Conservation (phyloP, 352 stramenopile genomes). For the Pythium plurisporium region DNA sequence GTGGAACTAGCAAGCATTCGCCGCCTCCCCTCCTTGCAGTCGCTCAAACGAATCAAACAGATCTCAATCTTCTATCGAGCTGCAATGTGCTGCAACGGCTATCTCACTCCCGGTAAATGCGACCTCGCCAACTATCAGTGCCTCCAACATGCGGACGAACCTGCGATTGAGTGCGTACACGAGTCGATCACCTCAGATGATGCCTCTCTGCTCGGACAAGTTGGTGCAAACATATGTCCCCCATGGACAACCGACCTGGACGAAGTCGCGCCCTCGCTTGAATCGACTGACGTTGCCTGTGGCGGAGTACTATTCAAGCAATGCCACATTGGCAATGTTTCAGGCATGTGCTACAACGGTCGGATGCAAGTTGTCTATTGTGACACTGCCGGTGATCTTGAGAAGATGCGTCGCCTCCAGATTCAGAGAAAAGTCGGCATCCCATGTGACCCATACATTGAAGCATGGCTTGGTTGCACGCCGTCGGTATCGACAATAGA, state of each 20-base stretch:
- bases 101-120: conserved; percentile 5
- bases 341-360: conserved; percentile 19
- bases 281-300: conserved; percentile 11
- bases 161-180: background rate
- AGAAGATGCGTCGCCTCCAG: conserved; percentile 13
- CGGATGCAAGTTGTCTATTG: conserved; percentile 20
- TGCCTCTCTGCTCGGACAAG: background rate
- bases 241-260: background rate
- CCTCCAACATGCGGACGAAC: background rate
- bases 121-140: conserved; percentile 17
- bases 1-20: background rate
- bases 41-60: conserved; percentile 11
- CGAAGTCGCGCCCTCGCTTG: background rate
- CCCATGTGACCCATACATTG: conserved; percentile 11
- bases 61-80: conserved; percentile 3
- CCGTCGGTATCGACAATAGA: background rate
- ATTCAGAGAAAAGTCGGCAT: conserved; percentile 13
- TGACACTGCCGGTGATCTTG: background rate
- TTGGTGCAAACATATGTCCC: background rate
- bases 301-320: conserved; percentile 18
- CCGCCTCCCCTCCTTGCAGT: conserved; percentile 7
- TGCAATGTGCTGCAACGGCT: conserved; percentile 21
- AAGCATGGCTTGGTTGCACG: conserved; percentile 18
- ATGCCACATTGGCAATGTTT: background rate
- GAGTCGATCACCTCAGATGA: background rate